Evolutionary conservation across 306 rosid species (phyloP).

Genomic region (Quercus dentata): DNA sequence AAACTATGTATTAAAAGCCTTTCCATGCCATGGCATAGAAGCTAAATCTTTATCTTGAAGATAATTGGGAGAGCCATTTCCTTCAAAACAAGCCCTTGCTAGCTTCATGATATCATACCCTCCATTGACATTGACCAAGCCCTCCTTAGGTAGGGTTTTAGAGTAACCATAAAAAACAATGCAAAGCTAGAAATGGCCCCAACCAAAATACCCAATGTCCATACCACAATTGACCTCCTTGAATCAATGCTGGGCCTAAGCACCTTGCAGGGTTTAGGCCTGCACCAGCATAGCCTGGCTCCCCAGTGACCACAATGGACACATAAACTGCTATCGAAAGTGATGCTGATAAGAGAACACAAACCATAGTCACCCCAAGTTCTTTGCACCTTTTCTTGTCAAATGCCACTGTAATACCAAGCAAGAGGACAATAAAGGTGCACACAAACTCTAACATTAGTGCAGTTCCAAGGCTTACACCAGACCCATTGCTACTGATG

Average conservation of each 20-base stretch:
- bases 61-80: no score
- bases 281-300: neutral
- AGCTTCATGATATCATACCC: neutral
- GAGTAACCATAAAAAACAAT: neutral
- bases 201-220: constrained; percentile 24
- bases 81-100: neutral
- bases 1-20: neutral
- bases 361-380: neutral
- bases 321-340: neutral
- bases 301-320: neutral
- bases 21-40: no score
- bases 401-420: constrained; percentile 4
- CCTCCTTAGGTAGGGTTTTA: constrained; percentile 10
- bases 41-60: no score
- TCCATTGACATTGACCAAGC: neutral
- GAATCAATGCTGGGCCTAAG: constrained; percentile 9
- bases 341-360: neutral
- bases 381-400: constrained; percentile 3
- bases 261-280: constrained; percentile 23
- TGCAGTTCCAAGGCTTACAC: neutral
- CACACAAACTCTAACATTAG: constrained; percentile 8
- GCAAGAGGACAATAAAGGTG: constrained; percentile 1
- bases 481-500: neutral
- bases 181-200: constrained; percentile 21
- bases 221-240: constrained; percentile 11